phyloP scores from a whole-genome alignment of 495 filamentous ascomycete genomes.

The Neurospora sp. region DNA sequence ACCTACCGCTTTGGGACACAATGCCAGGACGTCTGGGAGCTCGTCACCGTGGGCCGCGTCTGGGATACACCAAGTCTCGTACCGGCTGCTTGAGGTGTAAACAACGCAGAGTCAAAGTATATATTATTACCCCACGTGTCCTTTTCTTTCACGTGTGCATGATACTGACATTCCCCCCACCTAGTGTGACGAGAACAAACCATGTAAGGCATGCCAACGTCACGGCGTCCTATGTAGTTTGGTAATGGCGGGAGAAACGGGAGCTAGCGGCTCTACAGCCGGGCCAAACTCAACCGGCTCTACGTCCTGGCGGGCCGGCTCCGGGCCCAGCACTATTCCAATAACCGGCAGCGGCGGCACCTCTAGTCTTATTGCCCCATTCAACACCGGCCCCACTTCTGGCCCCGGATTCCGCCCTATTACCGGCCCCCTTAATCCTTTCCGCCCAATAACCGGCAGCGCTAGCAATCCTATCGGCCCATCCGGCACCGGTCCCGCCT shows the following conservation, averaged over 20 bases:
- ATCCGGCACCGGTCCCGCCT: neutral
- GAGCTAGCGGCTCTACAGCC: neutral
- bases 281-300: neutral
- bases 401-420: neutral
- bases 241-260: neutral
- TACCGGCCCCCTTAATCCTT: neutral
- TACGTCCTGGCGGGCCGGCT: neutral
- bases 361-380: neutral
- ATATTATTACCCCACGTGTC: neutral
- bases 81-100: slow-evolving; percentile 22
- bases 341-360: neutral
- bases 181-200: slow-evolving; percentile 22
- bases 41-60: slow-evolving; percentile 5
- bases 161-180: neutral
- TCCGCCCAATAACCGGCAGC: neutral
- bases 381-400: neutral
- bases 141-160: neutral
- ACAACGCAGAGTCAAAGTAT: slow-evolving; percentile 22
- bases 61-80: slow-evolving; percentile 24
- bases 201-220: slow-evolving; percentile 21
- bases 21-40: neutral
- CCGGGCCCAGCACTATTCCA: neutral
- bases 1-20: neutral
- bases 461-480: neutral
- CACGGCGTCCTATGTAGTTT: slow-evolving; percentile 24